Base-by-base conservation (phyloP, 2,329 filamentous ascomycete genomes). In the Xylariaceae sp. region DNA sequence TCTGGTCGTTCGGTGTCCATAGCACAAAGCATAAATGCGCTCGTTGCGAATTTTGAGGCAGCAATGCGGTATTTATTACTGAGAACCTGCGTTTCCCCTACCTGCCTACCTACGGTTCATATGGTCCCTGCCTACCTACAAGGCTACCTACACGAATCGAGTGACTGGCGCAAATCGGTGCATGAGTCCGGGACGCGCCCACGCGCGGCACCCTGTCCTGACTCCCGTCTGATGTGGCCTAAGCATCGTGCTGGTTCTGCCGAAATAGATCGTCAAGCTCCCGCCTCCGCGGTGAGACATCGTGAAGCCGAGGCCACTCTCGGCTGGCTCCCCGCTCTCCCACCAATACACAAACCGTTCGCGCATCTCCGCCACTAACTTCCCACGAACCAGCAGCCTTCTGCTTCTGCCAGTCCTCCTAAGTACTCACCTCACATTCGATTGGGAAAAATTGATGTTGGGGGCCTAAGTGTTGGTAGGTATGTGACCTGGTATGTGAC, bases 351-450 rank as follows among this genome's bases (percentile, higher is more conserved):
- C 77, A 68, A 76, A 82, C 1, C 71, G 73, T 61, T 86, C 82
- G 67, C 85, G 86, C 0, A 83, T 61, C 26, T 72, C 73, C 0
- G 74, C 82, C 31, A 85, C 76, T 59, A 75, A 78, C 50, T 77
- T 72, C 1, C 72, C 74, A 2, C 69, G 61, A 1, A 73, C 37
- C 0, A 77, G 74, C 19, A 81, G 56, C 8, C 19, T 19, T 19
- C 19, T 74, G 71, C 8, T 74, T 69, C 62, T 77, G 76, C 68
- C 74, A 78, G 2, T 74, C 73, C 11, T 71, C 66, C 71, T 75
- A 81, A 6, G 19, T 19, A 19, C 19, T 19, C 19, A 19, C 19
- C 19, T 70, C 65, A 69, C 74, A 76, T 0, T 71, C 60, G 0
- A 80, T 64, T 70, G 63, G 54, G 59, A 63, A 42, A 57, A 64